phyloP scores from a whole-genome alignment of 2,329 filamentous ascomycete genomes.

The Sclerotinia sclerotiorum region DNA sequence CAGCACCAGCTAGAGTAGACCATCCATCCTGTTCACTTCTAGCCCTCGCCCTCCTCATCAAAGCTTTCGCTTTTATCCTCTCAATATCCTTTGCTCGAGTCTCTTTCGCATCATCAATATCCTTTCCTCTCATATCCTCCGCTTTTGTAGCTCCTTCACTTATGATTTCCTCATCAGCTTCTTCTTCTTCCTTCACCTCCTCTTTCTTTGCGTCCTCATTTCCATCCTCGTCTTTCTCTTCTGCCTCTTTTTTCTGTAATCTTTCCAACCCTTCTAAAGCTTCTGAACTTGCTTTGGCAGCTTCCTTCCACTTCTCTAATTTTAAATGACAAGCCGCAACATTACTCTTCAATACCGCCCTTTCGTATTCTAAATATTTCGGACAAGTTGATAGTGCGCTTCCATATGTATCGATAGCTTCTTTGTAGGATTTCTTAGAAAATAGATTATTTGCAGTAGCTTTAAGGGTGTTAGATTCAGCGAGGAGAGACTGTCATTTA shows the following conservation, averaged over 20 bases:
- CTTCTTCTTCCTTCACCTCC: slow-evolving; percentile 41
- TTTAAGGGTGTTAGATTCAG: slow-evolving; percentile 73
- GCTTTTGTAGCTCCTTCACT: slow-evolving; percentile 57
- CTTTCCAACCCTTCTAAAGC: slow-evolving; percentile 72
- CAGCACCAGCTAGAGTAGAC: slow-evolving; percentile 74
- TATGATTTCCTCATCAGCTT: slow-evolving; percentile 60
- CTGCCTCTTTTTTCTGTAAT: slow-evolving; percentile 45
- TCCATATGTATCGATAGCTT: slow-evolving; percentile 80
- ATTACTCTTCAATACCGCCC: slow-evolving; percentile 85
- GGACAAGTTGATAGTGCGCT: slow-evolving; percentile 77
- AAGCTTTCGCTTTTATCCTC: slow-evolving; percentile 77
- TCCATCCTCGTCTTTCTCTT: slow-evolving; percentile 41
- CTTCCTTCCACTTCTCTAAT: slow-evolving; percentile 80
- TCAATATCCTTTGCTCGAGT: slow-evolving; percentile 75
- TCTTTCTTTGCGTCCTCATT: slow-evolving; percentile 55
- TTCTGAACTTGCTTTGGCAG: slow-evolving; percentile 69
- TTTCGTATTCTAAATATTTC: slow-evolving; percentile 81
- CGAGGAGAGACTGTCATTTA: slow-evolving; percentile 59
- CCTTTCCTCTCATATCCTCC: slow-evolving; percentile 38
- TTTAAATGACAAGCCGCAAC: slow-evolving; percentile 87
- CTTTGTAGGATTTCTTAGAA: slow-evolving; percentile 65
- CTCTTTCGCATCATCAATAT: slow-evolving; percentile 60
- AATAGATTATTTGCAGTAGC: slow-evolving; percentile 79
- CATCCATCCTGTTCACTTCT: slow-evolving; percentile 72
- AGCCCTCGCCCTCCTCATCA: slow-evolving; percentile 52